Percentiles rank a stretch among this genome's conserved stretches.
Evolutionary conservation across 768 basidiomycete genomes (phyloP).

Genomic region (Gymnopilus dilepis): DNA sequence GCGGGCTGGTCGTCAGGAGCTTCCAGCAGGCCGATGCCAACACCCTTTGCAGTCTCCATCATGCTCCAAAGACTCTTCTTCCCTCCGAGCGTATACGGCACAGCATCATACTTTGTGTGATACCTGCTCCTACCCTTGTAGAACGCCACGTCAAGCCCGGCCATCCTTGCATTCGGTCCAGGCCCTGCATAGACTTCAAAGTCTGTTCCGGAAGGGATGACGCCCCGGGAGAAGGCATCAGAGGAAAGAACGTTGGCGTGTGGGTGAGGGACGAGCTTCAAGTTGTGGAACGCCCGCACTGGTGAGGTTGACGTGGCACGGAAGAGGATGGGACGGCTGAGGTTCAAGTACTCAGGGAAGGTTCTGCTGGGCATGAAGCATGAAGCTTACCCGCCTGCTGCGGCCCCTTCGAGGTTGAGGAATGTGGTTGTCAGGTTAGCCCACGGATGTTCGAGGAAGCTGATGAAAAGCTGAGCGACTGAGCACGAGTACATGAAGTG

Average conservation of each 20-base stretch:
- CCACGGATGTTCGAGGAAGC: constrained; percentile 81
- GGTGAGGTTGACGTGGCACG: constrained; percentile 67
- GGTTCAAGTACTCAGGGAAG: neutral
- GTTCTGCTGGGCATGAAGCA: neutral
- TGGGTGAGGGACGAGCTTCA: constrained; percentile 58
- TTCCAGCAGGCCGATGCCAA: constrained; percentile 61
- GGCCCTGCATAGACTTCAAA: constrained; percentile 65
- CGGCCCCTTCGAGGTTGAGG: constrained; percentile 84
- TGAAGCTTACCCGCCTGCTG: constrained; percentile 67
- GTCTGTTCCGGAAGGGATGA: constrained; percentile 76
- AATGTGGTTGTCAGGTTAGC: constrained; percentile 67
- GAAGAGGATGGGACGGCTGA: constrained; percentile 78
- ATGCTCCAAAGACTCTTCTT: constrained; percentile 72
- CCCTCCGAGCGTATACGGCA: constrained; percentile 60
- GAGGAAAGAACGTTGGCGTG: constrained; percentile 74
- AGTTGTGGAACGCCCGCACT: constrained; percentile 54
- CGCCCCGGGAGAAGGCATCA: constrained; percentile 69
- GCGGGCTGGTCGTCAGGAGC: constrained; percentile 22
- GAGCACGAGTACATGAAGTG: neutral
- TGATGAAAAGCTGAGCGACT: constrained; percentile 28
- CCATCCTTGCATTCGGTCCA: constrained; percentile 46
- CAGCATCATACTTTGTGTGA: constrained; percentile 76
- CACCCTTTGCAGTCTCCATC: constrained; percentile 68
- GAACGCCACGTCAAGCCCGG: constrained; percentile 81
- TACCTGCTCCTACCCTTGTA: constrained; percentile 77